phyloP scores from a whole-genome alignment of 306 rosid genomes.

The Potentilla sterilis region DNA sequence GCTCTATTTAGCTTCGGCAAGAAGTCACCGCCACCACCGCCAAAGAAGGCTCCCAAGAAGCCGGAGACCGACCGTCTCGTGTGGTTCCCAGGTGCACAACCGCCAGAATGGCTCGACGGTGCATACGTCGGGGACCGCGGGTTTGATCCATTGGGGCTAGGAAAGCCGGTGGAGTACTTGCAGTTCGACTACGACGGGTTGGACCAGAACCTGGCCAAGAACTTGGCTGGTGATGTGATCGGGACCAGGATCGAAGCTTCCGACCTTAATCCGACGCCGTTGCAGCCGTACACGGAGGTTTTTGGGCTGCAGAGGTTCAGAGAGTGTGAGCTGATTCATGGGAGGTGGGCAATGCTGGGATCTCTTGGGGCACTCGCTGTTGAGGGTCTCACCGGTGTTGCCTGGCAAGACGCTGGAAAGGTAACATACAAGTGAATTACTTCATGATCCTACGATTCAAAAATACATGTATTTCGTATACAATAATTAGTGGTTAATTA shows the following conservation, averaged over 20 bases:
- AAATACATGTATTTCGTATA: too few species aligned
- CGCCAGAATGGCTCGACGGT: conserved; percentile 81
- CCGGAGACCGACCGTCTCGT: conserved; percentile 36
- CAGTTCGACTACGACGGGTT: conserved; percentile 67
- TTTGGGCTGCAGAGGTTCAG: conserved; percentile 80
- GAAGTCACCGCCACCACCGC: conserved; percentile 34
- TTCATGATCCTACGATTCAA: not conserved
- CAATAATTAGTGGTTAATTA: too few species aligned
- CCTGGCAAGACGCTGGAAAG: conserved; percentile 97
- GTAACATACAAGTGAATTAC: conserved; percentile 21
- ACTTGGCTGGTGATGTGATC: conserved; percentile 52
- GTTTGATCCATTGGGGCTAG: conserved; percentile 63
- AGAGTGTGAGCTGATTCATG: conserved; percentile 77
- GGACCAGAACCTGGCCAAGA: conserved; percentile 86
- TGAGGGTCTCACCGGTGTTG: conserved; percentile 67
- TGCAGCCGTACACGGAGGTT: conserved; percentile 79
- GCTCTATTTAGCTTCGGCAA: conserved; percentile 32
- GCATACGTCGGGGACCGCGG: conserved; percentile 62
- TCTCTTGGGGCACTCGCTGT: conserved; percentile 75
- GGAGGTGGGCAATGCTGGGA: conserved; percentile 87
- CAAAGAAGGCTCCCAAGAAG: conserved; percentile 9
- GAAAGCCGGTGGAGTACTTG: conserved; percentile 66
- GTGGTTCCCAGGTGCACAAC: conserved; percentile 58
- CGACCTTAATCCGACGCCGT: conserved; percentile 61
- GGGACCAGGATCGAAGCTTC: conserved; percentile 50